Conservation (phyloP, 2,329 filamentous ascomycete genomes). For the Diaporthe vaccinii region DNA sequence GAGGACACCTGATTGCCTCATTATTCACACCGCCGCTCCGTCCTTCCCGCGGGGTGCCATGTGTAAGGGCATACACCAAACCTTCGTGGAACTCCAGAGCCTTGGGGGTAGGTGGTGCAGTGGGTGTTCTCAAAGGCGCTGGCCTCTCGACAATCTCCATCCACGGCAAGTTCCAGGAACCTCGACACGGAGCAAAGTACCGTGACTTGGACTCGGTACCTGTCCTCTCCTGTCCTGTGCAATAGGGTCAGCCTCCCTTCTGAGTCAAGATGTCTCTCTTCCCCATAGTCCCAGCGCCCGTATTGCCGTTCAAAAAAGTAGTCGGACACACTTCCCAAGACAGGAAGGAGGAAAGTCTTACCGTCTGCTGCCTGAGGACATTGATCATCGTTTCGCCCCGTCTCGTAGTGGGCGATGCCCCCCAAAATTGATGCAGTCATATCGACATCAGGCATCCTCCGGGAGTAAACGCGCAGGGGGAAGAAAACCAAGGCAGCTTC, state of each 20-base stretch:
- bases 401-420: not conserved
- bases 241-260: conserved; percentile 11
- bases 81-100: conserved; percentile 20
- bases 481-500: not conserved
- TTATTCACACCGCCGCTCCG: conserved; percentile 17
- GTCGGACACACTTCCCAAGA: conserved; percentile 3
- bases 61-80: not conserved
- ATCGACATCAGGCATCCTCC: conserved; percentile 15
- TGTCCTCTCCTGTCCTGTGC: not conserved
- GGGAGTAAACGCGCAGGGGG: not conserved
- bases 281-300: conserved; percentile 7
- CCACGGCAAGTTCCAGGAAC: conserved; percentile 4
- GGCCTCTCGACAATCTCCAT: not conserved
- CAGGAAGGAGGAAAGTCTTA: conserved; percentile 30
- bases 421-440: conserved; percentile 15
- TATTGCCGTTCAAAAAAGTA: conserved; percentile 11
- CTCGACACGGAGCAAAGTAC: conserved; percentile 1
- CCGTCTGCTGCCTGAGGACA: conserved; percentile 16
- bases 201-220: conserved; percentile 13
- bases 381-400: not conserved
- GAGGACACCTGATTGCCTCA: not conserved
- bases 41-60: not conserved
- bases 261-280: conserved; percentile 32
- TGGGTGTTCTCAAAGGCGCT: conserved; percentile 1
- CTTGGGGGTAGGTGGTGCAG: not conserved